These are phyloP conservation scores for Diaporthe sp. DNA, from an alignment of 2,329 filamentous ascomycete genomes.

Conservation along the genomic window DNA sequence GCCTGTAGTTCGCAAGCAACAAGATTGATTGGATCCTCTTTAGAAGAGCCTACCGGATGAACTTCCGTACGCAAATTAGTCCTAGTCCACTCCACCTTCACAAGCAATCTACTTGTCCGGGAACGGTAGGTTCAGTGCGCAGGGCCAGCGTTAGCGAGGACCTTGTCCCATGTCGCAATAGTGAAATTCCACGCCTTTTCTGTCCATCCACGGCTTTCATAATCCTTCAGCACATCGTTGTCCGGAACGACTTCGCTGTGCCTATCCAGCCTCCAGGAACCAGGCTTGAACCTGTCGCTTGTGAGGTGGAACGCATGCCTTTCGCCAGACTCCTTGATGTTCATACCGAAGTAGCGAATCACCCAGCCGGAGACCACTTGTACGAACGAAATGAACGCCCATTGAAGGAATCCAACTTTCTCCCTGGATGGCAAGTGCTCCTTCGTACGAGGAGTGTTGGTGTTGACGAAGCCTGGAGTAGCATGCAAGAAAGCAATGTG, in stretches of 20 bases:
- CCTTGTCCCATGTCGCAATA: background rate
- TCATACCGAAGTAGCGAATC: constrained; percentile 44
- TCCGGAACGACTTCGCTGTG: constrained; percentile 6
- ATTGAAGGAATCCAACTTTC: constrained; percentile 18
- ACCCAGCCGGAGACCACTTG: constrained; percentile 40
- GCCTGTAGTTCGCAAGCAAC: background rate
- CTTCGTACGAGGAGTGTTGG: constrained; percentile 42
- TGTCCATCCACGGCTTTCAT: background rate
- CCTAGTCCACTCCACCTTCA: background rate
- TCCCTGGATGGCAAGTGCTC: constrained; percentile 6
- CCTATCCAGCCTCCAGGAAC: constrained; percentile 16
- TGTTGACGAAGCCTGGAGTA: constrained; percentile 49
- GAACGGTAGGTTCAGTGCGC: background rate
- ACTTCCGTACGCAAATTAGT: too few relatives aligned
- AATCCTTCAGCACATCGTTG: constrained; percentile 7
- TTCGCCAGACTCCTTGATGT: constrained; percentile 47
- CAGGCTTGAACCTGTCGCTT: constrained; percentile 41
- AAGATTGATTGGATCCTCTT: background rate
- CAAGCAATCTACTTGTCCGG: background rate
- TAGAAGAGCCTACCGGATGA: background rate
- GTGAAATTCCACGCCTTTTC: constrained; percentile 17
- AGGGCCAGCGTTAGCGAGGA: background rate
- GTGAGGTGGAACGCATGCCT: constrained; percentile 49
- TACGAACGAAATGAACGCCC: constrained; percentile 37
- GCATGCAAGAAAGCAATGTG: constrained; percentile 50